phyloP scores from a whole-genome alignment of 768 basidiomycete genomes.

The Leccinum uliginosum region DNA sequence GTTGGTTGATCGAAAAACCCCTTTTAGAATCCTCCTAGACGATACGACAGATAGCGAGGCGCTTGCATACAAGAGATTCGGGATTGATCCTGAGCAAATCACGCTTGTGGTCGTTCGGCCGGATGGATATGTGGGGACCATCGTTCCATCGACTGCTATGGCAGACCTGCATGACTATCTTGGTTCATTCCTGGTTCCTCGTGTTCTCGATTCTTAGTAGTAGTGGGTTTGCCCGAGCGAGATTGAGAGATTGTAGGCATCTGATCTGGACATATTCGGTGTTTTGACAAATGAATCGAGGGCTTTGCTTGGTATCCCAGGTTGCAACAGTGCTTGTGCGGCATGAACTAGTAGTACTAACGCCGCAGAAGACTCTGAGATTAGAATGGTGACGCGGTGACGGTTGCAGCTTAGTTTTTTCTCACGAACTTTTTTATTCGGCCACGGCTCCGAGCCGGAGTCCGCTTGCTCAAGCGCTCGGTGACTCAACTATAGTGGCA shows the following conservation, averaged over 20 bases:
- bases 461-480: no score
- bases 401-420: no score
- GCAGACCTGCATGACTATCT: conserved; percentile 48
- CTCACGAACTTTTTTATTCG: no score
- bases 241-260: neutral
- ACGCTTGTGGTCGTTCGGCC: conserved; percentile 37
- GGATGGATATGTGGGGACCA: conserved; percentile 38
- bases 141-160: conserved; percentile 24
- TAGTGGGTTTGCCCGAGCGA: neutral
- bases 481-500: no score
- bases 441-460: no score
- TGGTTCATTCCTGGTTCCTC: conserved; percentile 36
- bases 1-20: neutral
- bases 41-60: conserved; percentile 29
- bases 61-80: conserved; percentile 31
- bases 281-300: no score
- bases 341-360: no score
- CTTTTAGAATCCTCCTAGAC: conserved; percentile 33
- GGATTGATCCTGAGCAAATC: conserved; percentile 26
- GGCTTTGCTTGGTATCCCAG: no score
- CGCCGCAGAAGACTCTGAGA: no score
- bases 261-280: no score
- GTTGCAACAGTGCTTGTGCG: no score
- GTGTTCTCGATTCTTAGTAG: neutral
- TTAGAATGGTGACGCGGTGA: no score